Evolutionary conservation across 148 eudicot genomes (phyloP), one percentile per base, ranked within the genome.

Genomic region (Vaccinium darrowii): DNA sequence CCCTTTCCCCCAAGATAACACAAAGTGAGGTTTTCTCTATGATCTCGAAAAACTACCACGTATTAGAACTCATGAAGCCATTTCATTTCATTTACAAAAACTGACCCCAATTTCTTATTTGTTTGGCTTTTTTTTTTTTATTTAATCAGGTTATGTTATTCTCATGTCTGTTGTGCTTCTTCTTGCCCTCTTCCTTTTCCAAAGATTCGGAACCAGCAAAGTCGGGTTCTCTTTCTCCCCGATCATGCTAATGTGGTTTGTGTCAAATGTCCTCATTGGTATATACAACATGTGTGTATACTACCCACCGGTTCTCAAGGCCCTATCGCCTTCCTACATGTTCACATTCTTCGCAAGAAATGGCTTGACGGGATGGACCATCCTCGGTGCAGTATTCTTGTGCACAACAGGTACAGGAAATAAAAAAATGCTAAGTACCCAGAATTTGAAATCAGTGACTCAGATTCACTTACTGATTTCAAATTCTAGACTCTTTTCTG

Each of bases 201-300:
- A 90, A 83, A 71, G 72, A 14, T 87, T 67, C 15, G 92, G 92
- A 47, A 90, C 92, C 5, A 80, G 85, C 78, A 87, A 84, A 88
- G 89, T 90, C 3, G 54, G 89, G 69, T 84, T 81, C 86, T 57
- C 67, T 1, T 90, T 90, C 86, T 85, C 92, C 39, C 92, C 92
- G 2, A 81, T 85, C 21, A 88, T 90, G 89, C 71, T 85, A 25
- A 1, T 82, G 51, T 90, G 91, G 91, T 84, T 84, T 5, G 27
- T 21, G 0, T 57, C 87, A 25, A 88, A 85, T 56, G 79, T 27
- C 23, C 7, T 73, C 3, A 56, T 90, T 3, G 92, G 92, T 2
- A 69, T 85, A 0, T 90, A 88, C 82, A 90, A 86, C 16, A 79
- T 90, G 16, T 0, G 75, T 11, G 72, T 52, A 11, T 79, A 90